Evolutionary conservation across 1,284 basidiomycete species (phyloP), one percentile per base, ranked within the genome.

Genomic region (Boletus calvinii): DNA sequence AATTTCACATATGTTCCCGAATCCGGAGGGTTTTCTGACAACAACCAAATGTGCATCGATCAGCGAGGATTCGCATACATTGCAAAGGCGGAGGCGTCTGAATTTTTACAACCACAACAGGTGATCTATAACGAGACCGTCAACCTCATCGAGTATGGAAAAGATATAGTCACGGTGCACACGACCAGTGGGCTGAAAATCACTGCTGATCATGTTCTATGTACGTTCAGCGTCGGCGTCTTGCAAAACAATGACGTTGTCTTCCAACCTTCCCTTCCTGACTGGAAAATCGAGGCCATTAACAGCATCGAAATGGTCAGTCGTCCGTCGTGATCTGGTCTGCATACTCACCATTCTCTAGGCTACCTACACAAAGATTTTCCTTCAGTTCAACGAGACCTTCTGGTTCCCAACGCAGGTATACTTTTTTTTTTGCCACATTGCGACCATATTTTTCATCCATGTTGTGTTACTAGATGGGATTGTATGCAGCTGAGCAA

Each of bases 361-460:
- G 51, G 51, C 43, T 20, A 38, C 51, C 0, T 52, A 52, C n/a
- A 52, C 51, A 3, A 52, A 52, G 44, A 55, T 52, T 55, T 52
- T 52, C 43, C 51, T 52, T 17, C 51, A 52, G 13, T 52, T 52
- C 30, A 20, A 55, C 30, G 22, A 52, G 22, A 52, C 12, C 1
- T 52, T 52, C 34, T 52, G 51, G 51, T 52, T 52, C 34, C 32
- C 51, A 8, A 52, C 51, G 5, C 17, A 55, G 29, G 51, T 50
- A 17, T 20, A 18, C 18, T 2, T 18, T n/a, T n/a, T n/a, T n/a
- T n/a, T n/a, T 24, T 17, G 5, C 24, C 1, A 12, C 10, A 2
- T 8, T 6, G 8, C 13, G 24, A 18, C 50, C 7, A 18, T 11
- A 15, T 12, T 9, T 1, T 15, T 52, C 13, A 52, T 31, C 15